These are phyloP conservation scores for Luffa aegyptiaca DNA, from an alignment of 306 rosid species.

Conservation along the genomic window DNA sequence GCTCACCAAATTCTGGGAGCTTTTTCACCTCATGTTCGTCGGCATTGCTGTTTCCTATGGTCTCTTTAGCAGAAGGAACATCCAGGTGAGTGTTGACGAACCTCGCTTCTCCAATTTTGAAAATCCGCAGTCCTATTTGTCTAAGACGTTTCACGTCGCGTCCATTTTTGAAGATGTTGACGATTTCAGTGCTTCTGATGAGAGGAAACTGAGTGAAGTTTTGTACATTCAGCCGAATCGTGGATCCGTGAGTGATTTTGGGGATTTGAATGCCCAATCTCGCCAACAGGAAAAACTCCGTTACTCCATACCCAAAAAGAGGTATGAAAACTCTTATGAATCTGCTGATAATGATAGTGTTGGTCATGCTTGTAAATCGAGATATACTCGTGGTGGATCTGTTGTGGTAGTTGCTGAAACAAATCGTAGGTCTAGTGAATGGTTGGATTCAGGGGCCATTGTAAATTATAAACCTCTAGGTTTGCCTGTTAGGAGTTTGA, in stretches of 20 bases:
- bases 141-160: conserved; percentile 48
- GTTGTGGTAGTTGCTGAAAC: conserved; percentile 54
- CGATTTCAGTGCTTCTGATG: conserved; percentile 35
- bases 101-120: conserved; percentile 21
- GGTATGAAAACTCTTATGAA: conserved; percentile 24
- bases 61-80: conserved; percentile 52
- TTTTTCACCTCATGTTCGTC: conserved; percentile 57
- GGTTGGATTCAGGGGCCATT: conserved; percentile 20
- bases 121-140: conserved; percentile 37
- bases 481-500: conserved; percentile 74
- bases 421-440: conserved; percentile 25
- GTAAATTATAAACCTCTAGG: conserved; percentile 54
- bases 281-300: not conserved
- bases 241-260: not conserved
- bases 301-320: conserved; percentile 36
- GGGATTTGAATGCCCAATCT: not conserved
- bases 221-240: not conserved
- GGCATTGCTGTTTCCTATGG: conserved; percentile 91
- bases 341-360: conserved; percentile 10
- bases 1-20: conserved; percentile 69
- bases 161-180: conserved; percentile 44
- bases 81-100: conserved; percentile 28
- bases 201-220: conserved; percentile 9
- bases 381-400: conserved; percentile 30
- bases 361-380: not conserved